phyloP scores from a whole-genome alignment of 495 filamentous ascomycete genomes.

The Friedmanniomyces simplex region DNA sequence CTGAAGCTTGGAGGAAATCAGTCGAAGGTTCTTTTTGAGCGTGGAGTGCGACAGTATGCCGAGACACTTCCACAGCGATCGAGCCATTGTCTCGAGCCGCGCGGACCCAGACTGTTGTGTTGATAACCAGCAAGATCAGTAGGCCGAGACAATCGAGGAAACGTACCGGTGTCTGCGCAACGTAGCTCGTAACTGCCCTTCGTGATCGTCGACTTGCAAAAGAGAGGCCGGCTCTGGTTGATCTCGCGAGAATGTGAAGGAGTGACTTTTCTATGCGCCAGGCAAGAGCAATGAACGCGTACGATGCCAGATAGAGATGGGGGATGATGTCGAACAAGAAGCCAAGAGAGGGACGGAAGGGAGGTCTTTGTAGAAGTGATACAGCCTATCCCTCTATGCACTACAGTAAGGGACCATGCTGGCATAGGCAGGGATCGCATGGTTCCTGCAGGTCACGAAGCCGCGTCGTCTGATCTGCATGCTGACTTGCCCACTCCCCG shows the following conservation, averaged over 20 bases:
- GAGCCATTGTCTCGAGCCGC: conserved; percentile 23
- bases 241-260: neutral
- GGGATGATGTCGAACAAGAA: neutral
- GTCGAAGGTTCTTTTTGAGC: conserved; percentile 14
- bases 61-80: conserved; percentile 31
- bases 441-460: neutral
- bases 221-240: neutral
- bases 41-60: neutral
- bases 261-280: neutral
- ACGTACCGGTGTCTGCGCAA: neutral
- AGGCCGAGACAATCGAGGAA: neutral
- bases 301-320: neutral
- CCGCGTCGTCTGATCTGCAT: too few relatives aligned
- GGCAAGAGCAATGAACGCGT: neutral
- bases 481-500: neutral
- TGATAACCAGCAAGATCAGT: neutral
- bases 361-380: neutral
- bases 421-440: neutral
- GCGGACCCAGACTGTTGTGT: neutral
- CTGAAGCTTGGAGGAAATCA: neutral
- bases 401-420: neutral
- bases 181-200: neutral
- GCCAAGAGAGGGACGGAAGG: neutral
- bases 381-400: neutral
- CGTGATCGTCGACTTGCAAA: neutral